Evolutionary conservation across 148 eudicot genomes (phyloP).

Genomic region (Arctostaphylos glauca): DNA sequence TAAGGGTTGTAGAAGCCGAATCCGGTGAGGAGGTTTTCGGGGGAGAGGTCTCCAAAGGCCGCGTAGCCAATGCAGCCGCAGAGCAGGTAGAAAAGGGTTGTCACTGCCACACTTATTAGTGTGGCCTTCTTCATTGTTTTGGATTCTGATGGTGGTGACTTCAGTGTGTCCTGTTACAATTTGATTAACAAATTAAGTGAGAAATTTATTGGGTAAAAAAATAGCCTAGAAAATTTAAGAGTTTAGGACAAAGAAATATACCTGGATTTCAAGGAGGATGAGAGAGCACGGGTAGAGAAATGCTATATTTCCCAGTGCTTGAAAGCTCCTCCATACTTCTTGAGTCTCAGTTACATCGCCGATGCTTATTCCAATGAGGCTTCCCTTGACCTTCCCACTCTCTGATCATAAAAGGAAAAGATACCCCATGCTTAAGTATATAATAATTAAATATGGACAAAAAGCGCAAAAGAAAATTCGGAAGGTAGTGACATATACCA

Average conservation of each 20-base stretch:
- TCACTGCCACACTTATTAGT: slow-evolving; percentile 31
- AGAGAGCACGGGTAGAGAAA: slow-evolving; percentile 44
- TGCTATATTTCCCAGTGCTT: slow-evolving; percentile 46
- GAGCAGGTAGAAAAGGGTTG: slow-evolving; percentile 44
- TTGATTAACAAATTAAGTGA: neutral
- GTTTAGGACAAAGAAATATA: slow-evolving; percentile 4
- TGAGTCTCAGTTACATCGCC: slow-evolving; percentile 29
- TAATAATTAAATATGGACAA: neutral
- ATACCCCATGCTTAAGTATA: too few species aligned
- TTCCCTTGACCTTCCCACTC: slow-evolving; percentile 31
- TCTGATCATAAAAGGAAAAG: slow-evolving; percentile 11
- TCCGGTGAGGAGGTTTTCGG: slow-evolving; percentile 47
- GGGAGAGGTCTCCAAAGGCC: slow-evolving; percentile 40
- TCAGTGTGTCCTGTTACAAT: slow-evolving; percentile 38
- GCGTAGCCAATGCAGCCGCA: slow-evolving; percentile 55
- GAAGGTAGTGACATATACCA: slow-evolving; percentile 17
- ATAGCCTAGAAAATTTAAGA: too few species aligned
- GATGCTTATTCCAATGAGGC: slow-evolving; percentile 38
- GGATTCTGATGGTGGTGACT: slow-evolving; percentile 45
- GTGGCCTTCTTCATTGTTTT: slow-evolving; percentile 48
- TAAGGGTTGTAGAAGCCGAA: slow-evolving; percentile 49
- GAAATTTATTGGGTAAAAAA: too few species aligned
- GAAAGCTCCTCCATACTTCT: slow-evolving; percentile 43
- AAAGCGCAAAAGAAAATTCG: neutral
- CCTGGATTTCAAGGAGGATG: slow-evolving; percentile 47